phyloP scores from a whole-genome alignment of 106 monocot species.

The Ottelia alismoides region DNA sequence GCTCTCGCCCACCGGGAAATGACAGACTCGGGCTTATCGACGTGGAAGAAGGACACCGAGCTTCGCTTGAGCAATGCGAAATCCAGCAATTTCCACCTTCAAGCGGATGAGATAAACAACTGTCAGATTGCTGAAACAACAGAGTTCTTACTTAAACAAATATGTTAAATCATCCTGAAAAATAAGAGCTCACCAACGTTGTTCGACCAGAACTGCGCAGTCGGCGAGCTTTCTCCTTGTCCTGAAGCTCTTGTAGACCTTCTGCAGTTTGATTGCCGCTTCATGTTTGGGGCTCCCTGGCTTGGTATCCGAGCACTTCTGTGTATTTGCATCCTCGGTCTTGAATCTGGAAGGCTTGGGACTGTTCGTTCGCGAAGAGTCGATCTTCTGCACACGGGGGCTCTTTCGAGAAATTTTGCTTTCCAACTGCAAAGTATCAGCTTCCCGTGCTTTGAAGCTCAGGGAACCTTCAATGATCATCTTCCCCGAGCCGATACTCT shows the following conservation, averaged over 20 bases:
- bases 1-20: slow-evolving; percentile 22
- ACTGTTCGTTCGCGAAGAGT: no score
- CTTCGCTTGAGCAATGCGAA: slow-evolving; percentile 13
- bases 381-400: background rate
- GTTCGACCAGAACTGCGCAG: slow-evolving; percentile 78
- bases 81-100: slow-evolving; percentile 26
- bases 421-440: background rate
- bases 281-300: slow-evolving; percentile 32
- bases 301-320: background rate
- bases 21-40: slow-evolving; percentile 14
- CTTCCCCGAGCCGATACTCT: background rate
- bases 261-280: slow-evolving; percentile 69
- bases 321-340: background rate
- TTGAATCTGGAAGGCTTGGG: slow-evolving; percentile 1
- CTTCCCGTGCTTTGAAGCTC: slow-evolving; percentile 10
- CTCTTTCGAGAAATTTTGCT: background rate
- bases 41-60: slow-evolving; percentile 17
- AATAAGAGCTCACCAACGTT: slow-evolving; percentile 38
- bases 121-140: background rate
- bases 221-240: slow-evolving; percentile 78
- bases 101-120: background rate
- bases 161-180: background rate
- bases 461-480: slow-evolving; percentile 6
- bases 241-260: slow-evolving; percentile 80
- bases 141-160: no score